Evolutionary conservation across 805 yeast genomes (phyloP), one percentile per base, ranked within the genome.

Genomic region (Lachancea kluyveri): DNA sequence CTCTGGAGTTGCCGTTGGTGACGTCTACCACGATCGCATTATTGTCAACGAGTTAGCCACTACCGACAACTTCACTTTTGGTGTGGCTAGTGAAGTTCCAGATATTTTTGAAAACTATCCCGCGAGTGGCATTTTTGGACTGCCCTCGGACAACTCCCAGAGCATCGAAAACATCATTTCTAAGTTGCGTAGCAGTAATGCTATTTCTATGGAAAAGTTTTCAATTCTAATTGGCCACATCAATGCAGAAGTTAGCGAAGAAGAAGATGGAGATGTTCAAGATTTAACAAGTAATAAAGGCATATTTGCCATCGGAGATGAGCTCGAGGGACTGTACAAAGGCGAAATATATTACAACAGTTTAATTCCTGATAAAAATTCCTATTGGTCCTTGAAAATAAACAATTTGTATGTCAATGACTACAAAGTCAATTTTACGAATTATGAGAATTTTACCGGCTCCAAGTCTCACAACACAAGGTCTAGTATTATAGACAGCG

Each of bases 101-200:
- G 63, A 60, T 19, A 63, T 73, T 35, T 77, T 78, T 40, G 59
- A 57, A 3, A 58, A 60, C 11, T 77, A 72, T 50, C 62, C 67
- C 10, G 68, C 76, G 23, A 70, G 74, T 40, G 85, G 85, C 11
- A 68, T 77, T 12, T 46, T 78, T 33, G 84, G 84, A 2, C 60
- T 77, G 17, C 72, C 82, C 4, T 62, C 76, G 3, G 50, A 56
- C 23, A 64, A 64, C 29, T 47, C 65, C 6, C 38, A 62, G 1
- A 41, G 51, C 3, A 50, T 54, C 10, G 54, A 56, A 25, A 68
- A 72, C 44, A 52, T 70, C 26, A 59, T 71, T 10, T 52, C 64
- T 17, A 68, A 57, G 16, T 48, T 70, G 28, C 44, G 62, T 15
- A 50, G 54, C 3, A 47, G 57, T 0, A 55, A 53, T 15, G 49